A percentile compares a stretch with the other conserved stretches of the same genome.
Evolutionary conservation across 441 rosid genomes (phyloP).

Genomic region (Euphorbia corollata): DNA sequence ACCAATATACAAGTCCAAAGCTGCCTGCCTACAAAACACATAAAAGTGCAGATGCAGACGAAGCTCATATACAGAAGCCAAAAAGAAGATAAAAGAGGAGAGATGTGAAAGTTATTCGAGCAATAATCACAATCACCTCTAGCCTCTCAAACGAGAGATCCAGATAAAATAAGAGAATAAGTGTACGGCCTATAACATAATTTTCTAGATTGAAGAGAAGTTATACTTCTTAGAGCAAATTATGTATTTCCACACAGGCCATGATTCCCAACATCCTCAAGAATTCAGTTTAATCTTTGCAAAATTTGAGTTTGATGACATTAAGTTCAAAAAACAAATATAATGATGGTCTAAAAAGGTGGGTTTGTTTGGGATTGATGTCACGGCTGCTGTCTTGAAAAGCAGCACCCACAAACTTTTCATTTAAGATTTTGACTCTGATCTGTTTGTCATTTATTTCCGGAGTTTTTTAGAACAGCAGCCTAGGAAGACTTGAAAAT

Average conservation of each 20-base stretch:
- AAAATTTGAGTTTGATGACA: neutral
- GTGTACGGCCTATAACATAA: neutral
- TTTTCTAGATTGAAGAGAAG: neutral
- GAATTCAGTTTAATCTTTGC: neutral
- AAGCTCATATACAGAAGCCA: neutral
- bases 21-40: neutral
- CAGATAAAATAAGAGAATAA: neutral
- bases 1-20: neutral
- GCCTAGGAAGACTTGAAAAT: no score
- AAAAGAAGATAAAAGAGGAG: neutral
- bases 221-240: neutral
- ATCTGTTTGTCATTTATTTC: no score
- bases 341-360: no score
- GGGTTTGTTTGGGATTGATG: no score
- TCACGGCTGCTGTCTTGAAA: no score
- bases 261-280: slow-evolving; percentile 9
- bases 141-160: neutral
- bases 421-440: no score
- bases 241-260: neutral
- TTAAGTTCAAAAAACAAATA: neutral
- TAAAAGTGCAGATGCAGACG: neutral
- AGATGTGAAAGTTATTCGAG: neutral
- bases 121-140: neutral
- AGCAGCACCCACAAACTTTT: no score
- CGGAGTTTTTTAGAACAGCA: no score